Percentiles rank a stretch among this genome's conserved stretches.
Evolutionary conservation across 2,329 filamentous ascomycete genomes (phyloP).

Genomic region (Ophiostoma montium): DNA sequence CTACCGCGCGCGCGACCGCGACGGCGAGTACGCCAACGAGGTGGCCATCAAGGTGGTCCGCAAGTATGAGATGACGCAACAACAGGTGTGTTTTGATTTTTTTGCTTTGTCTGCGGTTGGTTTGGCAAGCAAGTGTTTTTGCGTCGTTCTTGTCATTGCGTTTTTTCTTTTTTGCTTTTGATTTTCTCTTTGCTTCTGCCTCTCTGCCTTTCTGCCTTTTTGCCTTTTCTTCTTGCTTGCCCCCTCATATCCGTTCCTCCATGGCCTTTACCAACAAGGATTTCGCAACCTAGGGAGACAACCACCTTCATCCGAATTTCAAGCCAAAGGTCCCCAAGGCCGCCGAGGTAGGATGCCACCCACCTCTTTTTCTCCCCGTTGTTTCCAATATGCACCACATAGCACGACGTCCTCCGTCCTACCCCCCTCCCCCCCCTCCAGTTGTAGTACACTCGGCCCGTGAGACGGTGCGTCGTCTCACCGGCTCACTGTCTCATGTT

Average conservation of each 20-base stretch:
- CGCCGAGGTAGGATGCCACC: conserved; percentile 72
- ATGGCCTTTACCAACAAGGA: conserved; percentile 33
- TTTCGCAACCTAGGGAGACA: conserved; percentile 56
- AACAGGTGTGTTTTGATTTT: conserved; percentile 67
- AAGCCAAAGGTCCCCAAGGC: conserved; percentile 78
- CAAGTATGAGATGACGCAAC: conserved; percentile 97
- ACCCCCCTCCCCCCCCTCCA: not conserved
- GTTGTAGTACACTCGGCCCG: too few relatives aligned
- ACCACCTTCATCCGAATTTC: conserved; percentile 91
- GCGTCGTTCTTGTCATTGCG: not conserved
- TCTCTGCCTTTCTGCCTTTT: not conserved
- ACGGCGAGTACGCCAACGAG: conserved; percentile 52
- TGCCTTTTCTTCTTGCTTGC: not conserved
- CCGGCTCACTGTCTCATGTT: not conserved
- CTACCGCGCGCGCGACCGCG: conserved; percentile 69
- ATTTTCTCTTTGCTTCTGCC: conserved; percentile 8
- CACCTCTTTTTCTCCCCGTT: not conserved
- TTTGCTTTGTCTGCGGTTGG: conserved; percentile 6
- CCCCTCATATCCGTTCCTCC: conserved; percentile 12
- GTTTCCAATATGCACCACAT: not conserved
- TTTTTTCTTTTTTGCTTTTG: not conserved
- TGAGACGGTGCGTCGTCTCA: conserved; percentile 5
- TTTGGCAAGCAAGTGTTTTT: not conserved
- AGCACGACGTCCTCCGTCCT: not conserved
- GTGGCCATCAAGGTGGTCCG: conserved; percentile 97